Base-by-base conservation (phyloP, 306 rosid species). In the Lotus japonicus region DNA sequence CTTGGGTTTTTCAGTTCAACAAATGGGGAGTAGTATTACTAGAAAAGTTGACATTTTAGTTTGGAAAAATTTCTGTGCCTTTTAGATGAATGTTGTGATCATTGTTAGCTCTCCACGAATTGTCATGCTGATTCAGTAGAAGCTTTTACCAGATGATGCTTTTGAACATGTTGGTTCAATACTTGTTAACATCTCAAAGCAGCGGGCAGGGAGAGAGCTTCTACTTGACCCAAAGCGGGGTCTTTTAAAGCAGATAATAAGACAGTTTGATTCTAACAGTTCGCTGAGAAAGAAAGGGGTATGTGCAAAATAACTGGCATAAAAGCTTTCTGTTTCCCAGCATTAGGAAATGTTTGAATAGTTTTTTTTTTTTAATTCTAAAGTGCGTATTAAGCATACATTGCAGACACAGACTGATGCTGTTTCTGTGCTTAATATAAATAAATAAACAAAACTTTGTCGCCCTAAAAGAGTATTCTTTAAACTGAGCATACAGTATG, bases 101-200 rank as follows among this genome's bases (percentile, higher is more conserved):
- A 48, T 57, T 50, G 49, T 28, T 21, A 19, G 36, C 58, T 45
- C 13, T 65, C 11, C 36, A 4, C 21, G 51, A 36, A 31, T 49
- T 15, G 41, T 17, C 57, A 15, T 48, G 53, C 71, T 62, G 76
- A 54, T 62, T 79, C 46, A 66, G 48, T 68, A 23, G 36, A 50
- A 42, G 42, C 56, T 36, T 65, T 62, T 77, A 13, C 64, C 88
- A 92, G 98, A 88, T 76, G 98, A 88, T 82, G 88, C 84, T 60
- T 92, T 89, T 86, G 98, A 92, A 61, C 98, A 89, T 74, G 98
- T 88, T 36, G 96, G 94, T 66, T 92, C 91, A 26, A 86, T 90
- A 54, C 96, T 92, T 57, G 91, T 92, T 58, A 92, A 92, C 85
- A 86, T 92, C 64, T 84, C 98, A 51, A 92, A 86, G 83, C 82